Evolutionary conservation across 768 basidiomycete genomes (phyloP).

Genomic region (Boletus pseudopeckii): DNA sequence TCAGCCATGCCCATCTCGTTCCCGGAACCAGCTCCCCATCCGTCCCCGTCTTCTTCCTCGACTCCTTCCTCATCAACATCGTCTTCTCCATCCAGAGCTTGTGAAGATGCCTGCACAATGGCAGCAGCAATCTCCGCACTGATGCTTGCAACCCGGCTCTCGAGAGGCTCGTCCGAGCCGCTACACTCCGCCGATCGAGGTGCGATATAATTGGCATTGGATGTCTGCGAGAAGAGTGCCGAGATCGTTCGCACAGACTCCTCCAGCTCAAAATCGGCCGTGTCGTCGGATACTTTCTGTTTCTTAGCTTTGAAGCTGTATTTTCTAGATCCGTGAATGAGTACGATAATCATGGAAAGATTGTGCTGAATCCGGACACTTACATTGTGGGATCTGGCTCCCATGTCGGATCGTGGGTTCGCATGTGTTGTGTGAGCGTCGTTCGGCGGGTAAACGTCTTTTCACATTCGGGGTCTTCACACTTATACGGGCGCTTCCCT

Average conservation of each 20-base stretch:
- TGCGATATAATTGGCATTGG: constrained; percentile 32
- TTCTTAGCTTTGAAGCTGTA: constrained; percentile 79
- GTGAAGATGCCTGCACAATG: constrained; percentile 69
- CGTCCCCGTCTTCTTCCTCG: constrained; percentile 41
- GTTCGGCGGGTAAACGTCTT: constrained; percentile 88
- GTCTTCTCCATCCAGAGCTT: constrained; percentile 55
- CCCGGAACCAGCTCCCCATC: constrained; percentile 42
- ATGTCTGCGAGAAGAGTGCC: constrained; percentile 57
- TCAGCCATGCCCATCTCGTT: constrained; percentile 49
- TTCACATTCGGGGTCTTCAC: constrained; percentile 76
- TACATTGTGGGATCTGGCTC: constrained; percentile 82
- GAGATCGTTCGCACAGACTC: constrained; percentile 76
- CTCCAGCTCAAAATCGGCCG: constrained; percentile 58
- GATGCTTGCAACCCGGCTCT: constrained; percentile 69
- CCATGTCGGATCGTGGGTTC: constrained; percentile 82
- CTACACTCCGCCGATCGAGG: constrained; percentile 31
- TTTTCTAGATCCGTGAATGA: constrained; percentile 45
- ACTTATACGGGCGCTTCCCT: constrained; percentile 83
- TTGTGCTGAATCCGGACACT: constrained; percentile 28
- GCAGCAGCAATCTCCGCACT: constrained; percentile 79
- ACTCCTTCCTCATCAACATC: constrained; percentile 39
- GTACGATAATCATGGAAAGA: not conserved
- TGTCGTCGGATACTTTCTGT: constrained; percentile 46
- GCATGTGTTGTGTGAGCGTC: constrained; percentile 84
- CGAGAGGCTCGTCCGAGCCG: constrained; percentile 43